Evolutionary conservation across 2,329 filamentous ascomycete species (phyloP), one percentile per base, ranked within the genome.

Genomic region (Ceratocystiopsis minuta): DNA sequence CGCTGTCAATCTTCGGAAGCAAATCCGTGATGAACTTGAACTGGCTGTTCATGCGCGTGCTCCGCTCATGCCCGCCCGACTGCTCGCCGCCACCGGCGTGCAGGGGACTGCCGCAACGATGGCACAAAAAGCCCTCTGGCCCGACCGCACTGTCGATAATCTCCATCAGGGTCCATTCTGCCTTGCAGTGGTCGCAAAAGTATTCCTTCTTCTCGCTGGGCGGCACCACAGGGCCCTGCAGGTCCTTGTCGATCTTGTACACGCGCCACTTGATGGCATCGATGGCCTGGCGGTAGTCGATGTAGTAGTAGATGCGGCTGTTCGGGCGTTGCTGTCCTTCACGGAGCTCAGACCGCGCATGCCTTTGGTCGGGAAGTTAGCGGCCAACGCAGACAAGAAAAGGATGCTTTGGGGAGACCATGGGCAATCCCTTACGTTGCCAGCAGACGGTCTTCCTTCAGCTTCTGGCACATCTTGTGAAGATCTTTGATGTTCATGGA

Each of bases 261-360:
- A 94, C 77, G 48, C 84, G 80, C 72, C 82, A 98, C 60, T 98
- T 98, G 62, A 94, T 92, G 39, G 84, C 85, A 61, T 98, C 90
- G 54, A 98, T 85, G 33, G 88, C 85, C 44, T 84, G 81, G 45
- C 90, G 84, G 54, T 92, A 92, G 57, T 95, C 87, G 57, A 98
- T 88, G 61, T 84, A 98, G 64, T 93, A 98, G 68, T 94, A 98
- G 48, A 88, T 93, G 53, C 84, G 75, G 55, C 80, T 86, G 50
- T 81, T 78, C 6, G 84, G 80, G 41, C 86, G 78, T 44, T 81
- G 79, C 45, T 86, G 82, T 40, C 83, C 84, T 54, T 87, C 81
- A 50, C 79, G 78, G 43, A 81, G 65, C 57, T 94, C 86, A 39
- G 78, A 73, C 46, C 85, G 78, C 31, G 78, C 76, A 57, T 78